Evolutionary conservation across 163 green algal species (phyloP).

Genomic region (Scenedesmus sp.): DNA sequence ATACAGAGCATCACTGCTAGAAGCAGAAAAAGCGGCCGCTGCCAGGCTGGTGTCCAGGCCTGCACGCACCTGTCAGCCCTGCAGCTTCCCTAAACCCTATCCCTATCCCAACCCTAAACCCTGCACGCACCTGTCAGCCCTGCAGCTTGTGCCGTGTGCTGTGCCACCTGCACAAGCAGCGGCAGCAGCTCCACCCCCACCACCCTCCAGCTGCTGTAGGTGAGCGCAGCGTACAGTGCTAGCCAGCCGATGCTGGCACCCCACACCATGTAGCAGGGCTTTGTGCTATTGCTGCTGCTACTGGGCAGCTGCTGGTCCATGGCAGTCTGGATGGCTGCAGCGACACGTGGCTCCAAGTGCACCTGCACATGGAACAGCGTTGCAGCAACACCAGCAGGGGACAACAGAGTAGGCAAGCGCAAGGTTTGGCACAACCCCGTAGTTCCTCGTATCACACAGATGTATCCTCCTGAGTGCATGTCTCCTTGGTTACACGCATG

Average conservation of each 20-base stretch:
- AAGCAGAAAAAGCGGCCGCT: background rate
- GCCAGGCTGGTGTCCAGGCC: background rate
- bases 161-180: constrained; percentile 11
- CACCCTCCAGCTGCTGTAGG: constrained; percentile 15
- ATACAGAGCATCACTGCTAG: too few species aligned
- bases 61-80: constrained; percentile 17
- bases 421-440: too few species aligned
- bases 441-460: too few species aligned
- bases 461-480: too few species aligned
- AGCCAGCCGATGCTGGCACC: constrained; percentile 29
- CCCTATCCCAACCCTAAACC: too few species aligned
- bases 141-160: background rate
- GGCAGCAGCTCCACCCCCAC: constrained; percentile 42
- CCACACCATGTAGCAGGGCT: constrained; percentile 23
- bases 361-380: background rate
- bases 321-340: constrained; percentile 12
- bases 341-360: background rate
- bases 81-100: too few species aligned
- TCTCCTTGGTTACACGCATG: too few species aligned
- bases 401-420: too few species aligned
- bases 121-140: constrained; percentile 9
- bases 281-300: constrained; percentile 7
- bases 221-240: constrained; percentile 26
- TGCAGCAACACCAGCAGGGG: too few species aligned
- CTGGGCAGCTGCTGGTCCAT: background rate